Evolutionary conservation across 805 yeast genomes (phyloP).

Genomic region (Sporopachydermia lactativora): DNA sequence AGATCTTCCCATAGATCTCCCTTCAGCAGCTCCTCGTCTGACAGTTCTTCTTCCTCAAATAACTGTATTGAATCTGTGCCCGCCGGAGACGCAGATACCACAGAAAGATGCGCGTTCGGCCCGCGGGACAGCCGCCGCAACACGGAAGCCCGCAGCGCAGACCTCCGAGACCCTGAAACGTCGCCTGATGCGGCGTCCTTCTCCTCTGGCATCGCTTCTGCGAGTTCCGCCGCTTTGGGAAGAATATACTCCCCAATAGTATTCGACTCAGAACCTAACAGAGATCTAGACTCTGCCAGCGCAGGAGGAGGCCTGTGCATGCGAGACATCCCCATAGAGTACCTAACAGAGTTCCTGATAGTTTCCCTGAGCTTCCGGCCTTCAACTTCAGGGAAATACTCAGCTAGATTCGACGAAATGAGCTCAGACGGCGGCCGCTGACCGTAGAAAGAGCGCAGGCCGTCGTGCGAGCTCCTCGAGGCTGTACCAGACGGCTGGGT

Average conservation of each 20-base stretch:
- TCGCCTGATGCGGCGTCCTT: conserved; percentile 16
- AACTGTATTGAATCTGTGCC: conserved; percentile 3
- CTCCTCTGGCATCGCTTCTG: conserved; percentile 26
- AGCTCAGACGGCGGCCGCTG: conserved; percentile 91
- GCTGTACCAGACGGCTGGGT: conserved; percentile 5
- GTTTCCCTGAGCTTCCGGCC: conserved; percentile 63
- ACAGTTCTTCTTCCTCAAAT: conserved; percentile 14
- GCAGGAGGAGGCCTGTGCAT: conserved; percentile 19
- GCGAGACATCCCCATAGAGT: conserved; percentile 50
- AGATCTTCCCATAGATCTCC: conserved; percentile 23
- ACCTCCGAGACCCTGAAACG: conserved; percentile 9
- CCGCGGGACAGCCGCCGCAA: conserved; percentile 1
- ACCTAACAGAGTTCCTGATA: conserved; percentile 68
- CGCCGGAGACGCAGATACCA: conserved; percentile 2
- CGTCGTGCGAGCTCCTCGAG: conserved; percentile 4
- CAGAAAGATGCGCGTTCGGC: neutral
- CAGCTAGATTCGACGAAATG: conserved; percentile 78
- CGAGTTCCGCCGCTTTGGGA: conserved; percentile 33
- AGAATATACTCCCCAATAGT: conserved; percentile 22
- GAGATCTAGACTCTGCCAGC: conserved; percentile 18
- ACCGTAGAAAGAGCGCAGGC: conserved; percentile 44
- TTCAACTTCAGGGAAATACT: conserved; percentile 80
- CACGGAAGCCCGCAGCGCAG: conserved; percentile 10
- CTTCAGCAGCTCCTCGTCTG: conserved; percentile 26
- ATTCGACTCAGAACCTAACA: conserved; percentile 11